These are phyloP conservation scores for Fistulifera pelliculosa DNA, from an alignment of 108 stramenopile genomes.

Conservation along the genomic window DNA sequence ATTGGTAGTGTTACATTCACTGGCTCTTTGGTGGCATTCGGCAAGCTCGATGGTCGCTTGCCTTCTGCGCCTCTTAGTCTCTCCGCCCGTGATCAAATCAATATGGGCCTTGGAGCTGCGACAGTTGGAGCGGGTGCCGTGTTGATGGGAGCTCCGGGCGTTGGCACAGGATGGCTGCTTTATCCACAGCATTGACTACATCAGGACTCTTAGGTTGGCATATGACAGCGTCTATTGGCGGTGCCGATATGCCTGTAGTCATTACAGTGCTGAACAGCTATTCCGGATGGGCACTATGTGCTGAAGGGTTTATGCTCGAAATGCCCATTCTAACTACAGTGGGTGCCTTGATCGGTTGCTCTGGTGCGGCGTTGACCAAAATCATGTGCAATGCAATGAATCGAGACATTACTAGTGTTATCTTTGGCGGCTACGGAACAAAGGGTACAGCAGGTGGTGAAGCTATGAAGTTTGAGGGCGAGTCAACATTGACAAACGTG, in stretches of 20 bases:
- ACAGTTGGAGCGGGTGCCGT: constrained; percentile 84
- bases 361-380: constrained; percentile 96
- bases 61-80: constrained; percentile 68
- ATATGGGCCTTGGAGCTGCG: constrained; percentile 84
- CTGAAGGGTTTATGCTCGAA: constrained; percentile 99
- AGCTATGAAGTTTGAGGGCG: constrained; percentile 89
- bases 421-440: constrained; percentile 91
- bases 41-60: constrained; percentile 89
- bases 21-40: constrained; percentile 97
- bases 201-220: constrained; percentile 82
- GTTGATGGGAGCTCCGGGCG: constrained; percentile 67
- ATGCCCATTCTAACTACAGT: constrained; percentile 96
- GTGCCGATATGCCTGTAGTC: constrained; percentile 98
- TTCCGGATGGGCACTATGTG: constrained; percentile 90
- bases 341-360: constrained; percentile 98
- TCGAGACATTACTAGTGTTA: constrained; percentile 90
- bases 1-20: constrained; percentile 97
- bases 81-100: constrained; percentile 78
- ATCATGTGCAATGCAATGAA: constrained; percentile 99
- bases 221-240: constrained; percentile 93
- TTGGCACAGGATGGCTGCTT: constrained; percentile 71
- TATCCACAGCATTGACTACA: constrained; percentile 74
- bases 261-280: constrained; percentile 97
- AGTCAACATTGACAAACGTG: constrained; percentile 80
- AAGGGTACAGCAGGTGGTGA: constrained; percentile 80